These are phyloP conservation scores for Aspergillus felis DNA, from an alignment of 2,329 filamentous ascomycete species.

Conservation along the genomic window DNA sequence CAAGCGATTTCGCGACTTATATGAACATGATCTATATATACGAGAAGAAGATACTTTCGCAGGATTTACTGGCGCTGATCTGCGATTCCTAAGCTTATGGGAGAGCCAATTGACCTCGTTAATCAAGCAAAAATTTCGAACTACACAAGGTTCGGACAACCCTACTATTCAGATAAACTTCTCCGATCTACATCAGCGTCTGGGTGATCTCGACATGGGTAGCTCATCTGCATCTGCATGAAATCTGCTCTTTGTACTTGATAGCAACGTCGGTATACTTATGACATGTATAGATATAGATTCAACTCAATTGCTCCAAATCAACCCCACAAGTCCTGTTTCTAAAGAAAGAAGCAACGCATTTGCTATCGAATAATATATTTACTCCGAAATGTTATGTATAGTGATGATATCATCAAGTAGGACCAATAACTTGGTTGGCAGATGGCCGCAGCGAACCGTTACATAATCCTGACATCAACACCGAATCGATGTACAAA, in stretches of 20 bases:
- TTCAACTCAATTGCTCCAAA: neutral
- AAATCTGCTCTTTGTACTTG: neutral
- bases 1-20: slow-evolving; percentile 1
- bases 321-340: neutral
- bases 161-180: neutral
- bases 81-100: slow-evolving; percentile 14
- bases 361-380: neutral
- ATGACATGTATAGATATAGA: neutral
- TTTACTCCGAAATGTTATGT: neutral
- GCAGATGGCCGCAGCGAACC: neutral
- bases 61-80: slow-evolving; percentile 8
- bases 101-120: slow-evolving; percentile 11
- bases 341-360: neutral
- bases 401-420: neutral
- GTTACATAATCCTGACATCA: slow-evolving; percentile 22
- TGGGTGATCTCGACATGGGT: neutral
- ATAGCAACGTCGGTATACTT: neutral
- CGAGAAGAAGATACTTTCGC: slow-evolving; percentile 6
- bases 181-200: neutral
- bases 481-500: slow-evolving; percentile 1
- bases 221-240: neutral
- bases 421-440: neutral
- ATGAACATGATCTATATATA: slow-evolving; percentile 20
- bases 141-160: slow-evolving; percentile 3
- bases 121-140: slow-evolving; percentile 15